Base-by-base conservation (phyloP, 2,329 filamentous ascomycete genomes). In the Incumbomyces lentus region DNA sequence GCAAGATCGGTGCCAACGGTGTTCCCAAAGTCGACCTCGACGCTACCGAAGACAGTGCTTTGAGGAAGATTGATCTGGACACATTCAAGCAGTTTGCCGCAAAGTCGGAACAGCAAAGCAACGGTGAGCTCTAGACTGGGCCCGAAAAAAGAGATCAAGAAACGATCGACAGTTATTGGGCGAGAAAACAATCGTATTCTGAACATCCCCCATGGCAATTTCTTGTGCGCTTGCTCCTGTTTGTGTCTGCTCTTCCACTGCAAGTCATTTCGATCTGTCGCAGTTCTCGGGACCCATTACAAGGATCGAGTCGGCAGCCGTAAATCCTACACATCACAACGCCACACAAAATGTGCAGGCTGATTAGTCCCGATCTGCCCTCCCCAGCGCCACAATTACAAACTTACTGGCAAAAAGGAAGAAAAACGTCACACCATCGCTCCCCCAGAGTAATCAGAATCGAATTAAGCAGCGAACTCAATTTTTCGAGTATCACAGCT, bases 361-460 rank as follows among this genome's bases (percentile, higher is more conserved):
- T 35, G 4, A 22, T 44, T 22, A 44, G 42, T 33, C 42, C 42
- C 29, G 39, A 8, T 29, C 19, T 30, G 14, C 16, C 26, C 33
- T 31, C 26, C 42, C 30, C 32, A 37, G 33, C 12, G 17, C 4
- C 17, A 17, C 2, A 37, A 12, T 19, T n/a, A 29, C 12, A 31
- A 37, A 38, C 42, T 45, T 41, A 54, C 54, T 38, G 51, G 32
- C 18, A 52, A 52, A 26, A 26, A 26, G 8, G 22, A 26, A 26
- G 22, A 52, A 64, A 64, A 66, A 69, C 68, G 63, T 69, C 64
- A 64, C 52, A 82, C 78, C 81, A 79, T 78, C 82, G 76, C 79
- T 82, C 82, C 77, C 46, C 79, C 81, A 83, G 82, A 86, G 79
- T 88, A 81, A 89, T 87, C 84, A 82, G 84, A 88, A 88, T 89